Evolutionary conservation across 2,329 filamentous ascomycete genomes (phyloP).

Genomic region (Gliomastix tumulicola): DNA sequence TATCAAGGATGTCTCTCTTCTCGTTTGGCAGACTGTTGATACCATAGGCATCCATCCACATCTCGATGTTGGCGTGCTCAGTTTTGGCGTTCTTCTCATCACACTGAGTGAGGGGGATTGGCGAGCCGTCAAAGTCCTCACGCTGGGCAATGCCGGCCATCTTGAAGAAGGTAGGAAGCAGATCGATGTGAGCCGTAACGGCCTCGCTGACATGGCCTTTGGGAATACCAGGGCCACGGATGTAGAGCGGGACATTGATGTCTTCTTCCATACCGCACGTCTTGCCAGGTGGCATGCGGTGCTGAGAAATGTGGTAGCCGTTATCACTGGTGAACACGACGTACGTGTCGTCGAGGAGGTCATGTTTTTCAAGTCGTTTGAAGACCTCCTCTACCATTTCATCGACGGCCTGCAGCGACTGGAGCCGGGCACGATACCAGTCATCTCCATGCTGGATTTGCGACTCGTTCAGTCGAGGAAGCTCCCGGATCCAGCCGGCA

Average conservation of each 20-base stretch:
- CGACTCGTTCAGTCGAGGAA: conserved; percentile 21
- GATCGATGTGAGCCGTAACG: conserved; percentile 44
- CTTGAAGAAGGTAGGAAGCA: conserved; percentile 46
- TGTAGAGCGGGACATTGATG: conserved; percentile 41
- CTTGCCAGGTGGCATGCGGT: conserved; percentile 44
- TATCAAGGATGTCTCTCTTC: conserved; percentile 13
- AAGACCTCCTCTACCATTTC: conserved; percentile 33
- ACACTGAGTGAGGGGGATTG: conserved; percentile 28
- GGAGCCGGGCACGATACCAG: conserved; percentile 31
- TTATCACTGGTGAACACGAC: conserved; percentile 47
- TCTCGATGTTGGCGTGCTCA: conserved; percentile 45
- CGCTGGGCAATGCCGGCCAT: conserved; percentile 7
- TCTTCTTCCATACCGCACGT: conserved; percentile 44
- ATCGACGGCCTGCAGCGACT: conserved; percentile 34
- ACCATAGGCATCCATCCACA: conserved; percentile 36
- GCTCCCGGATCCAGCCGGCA: conserved; percentile 33
- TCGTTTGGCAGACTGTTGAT: conserved; percentile 8
- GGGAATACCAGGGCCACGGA: conserved; percentile 40
- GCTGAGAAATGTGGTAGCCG: conserved; percentile 45
- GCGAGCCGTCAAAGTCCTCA: conserved; percentile 13
- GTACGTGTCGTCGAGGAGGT: conserved; percentile 32
- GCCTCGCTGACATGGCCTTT: conserved; percentile 24
- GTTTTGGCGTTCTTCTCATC: conserved; percentile 11
- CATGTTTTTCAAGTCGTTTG: conserved; percentile 17
- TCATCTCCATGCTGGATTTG: conserved; percentile 24